Base-by-base conservation (phyloP, 176 grass and related monocot genomes). In the Bonia amplexicaulis region DNA sequence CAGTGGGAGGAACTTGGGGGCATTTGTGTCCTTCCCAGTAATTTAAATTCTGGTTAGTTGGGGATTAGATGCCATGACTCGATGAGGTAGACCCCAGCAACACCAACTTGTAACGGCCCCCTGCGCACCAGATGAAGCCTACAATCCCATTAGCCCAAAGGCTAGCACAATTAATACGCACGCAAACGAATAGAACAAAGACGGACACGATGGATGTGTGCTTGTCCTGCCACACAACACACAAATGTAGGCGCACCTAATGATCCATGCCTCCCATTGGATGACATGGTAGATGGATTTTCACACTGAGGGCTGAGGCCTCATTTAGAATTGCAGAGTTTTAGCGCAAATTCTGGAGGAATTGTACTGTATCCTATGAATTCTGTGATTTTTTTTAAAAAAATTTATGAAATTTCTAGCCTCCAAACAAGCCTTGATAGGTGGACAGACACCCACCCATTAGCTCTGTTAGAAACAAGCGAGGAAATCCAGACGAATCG, bases 91-190 rank as follows among this genome's bases (percentile, higher is more conserved):
- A 67, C 49, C 46, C 69, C 74, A 69, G 40, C 58, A 58, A n/a
- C 75, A 89, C 75, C 80, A 91, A 87, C 89, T 25, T 47, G 89
- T 86, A 94, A 84, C 80, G 41, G 53, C 58, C 61, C 69, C 65
- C 84, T 8, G 54, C 79, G 44, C 58, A 74, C 59, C 46, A 82
- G 69, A 39, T 67, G 80, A 67, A 65, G 84, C 52, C 52, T 52
- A 71, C 80, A 68, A 48, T 59, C 60, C 70, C 70, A 80, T 66
- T 69, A 76, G 54, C 49, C 70, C 37, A 60, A 66, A 40, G 46
- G 25, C 81, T 63, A 87, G 33, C 71, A 8, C 82, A 76, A 84
- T 87, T 69, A 87, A 84, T 83, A 20, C 23, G 12, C 6, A 15
- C 58, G 20, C 29, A 29, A 46, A 26, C 25, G 39, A 20, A 47